Percentiles rank a stretch among this genome's conserved stretches.
phyloP scores from a whole-genome alignment of 176 grass and related monocot genomes.

The Pontederia paniculata region DNA sequence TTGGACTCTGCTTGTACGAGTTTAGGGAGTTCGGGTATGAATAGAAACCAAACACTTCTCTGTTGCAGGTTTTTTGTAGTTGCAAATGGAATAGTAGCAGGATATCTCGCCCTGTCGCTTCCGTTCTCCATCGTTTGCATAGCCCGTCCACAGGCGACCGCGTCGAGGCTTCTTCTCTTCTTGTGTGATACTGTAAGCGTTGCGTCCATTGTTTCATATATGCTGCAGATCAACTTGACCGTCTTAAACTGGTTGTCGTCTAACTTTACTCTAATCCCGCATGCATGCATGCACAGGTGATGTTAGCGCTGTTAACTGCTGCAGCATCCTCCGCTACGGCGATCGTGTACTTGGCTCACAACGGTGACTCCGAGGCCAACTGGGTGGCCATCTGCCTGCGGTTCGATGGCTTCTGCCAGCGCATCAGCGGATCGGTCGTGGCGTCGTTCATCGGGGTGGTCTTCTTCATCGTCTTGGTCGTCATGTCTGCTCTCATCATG shows the following conservation, averaged over 20 bases:
- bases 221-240: too few relatives aligned
- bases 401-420: constrained; percentile 77
- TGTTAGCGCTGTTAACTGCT: constrained; percentile 32
- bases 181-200: constrained; percentile 30
- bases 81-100: constrained; percentile 45
- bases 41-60: not conserved
- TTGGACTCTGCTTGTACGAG: too few relatives aligned
- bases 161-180: constrained; percentile 49
- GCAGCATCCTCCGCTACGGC: constrained; percentile 41
- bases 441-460: constrained; percentile 67
- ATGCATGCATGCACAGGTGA: constrained; percentile 21
- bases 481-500: constrained; percentile 42
- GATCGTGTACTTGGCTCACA: constrained; percentile 73
- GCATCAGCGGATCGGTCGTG: constrained; percentile 70
- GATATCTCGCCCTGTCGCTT: constrained; percentile 67
- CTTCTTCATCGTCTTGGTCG: constrained; percentile 47
- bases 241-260: not conserved
- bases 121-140: constrained; percentile 48
- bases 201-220: not conserved
- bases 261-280: not conserved
- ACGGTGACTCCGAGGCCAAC: constrained; percentile 47
- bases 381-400: constrained; percentile 82
- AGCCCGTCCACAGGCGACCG: constrained; percentile 26
- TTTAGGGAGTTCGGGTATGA: too few relatives aligned
- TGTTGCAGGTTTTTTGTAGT: constrained; percentile 57